Percentiles rank a stretch among this genome's conserved stretches.
phyloP scores from a whole-genome alignment of 176 grass and related monocot genomes.

The Eleusine coracana region DNA sequence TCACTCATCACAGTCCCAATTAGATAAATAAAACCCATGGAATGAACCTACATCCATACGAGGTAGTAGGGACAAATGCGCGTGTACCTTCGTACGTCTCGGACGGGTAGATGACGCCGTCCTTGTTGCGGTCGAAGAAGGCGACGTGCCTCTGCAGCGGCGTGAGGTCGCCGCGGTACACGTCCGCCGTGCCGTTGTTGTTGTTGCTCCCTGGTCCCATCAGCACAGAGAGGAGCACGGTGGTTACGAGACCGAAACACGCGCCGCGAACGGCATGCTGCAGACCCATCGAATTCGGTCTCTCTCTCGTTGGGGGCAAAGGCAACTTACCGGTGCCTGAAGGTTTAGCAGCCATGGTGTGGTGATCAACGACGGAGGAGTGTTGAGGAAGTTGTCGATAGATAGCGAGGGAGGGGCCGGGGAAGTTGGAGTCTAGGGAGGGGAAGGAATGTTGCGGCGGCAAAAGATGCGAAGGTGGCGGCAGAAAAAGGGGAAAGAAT shows the following conservation, averaged over 20 bases:
- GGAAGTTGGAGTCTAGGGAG: background rate
- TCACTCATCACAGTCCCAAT: background rate
- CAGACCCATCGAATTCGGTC: background rate
- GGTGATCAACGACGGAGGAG: background rate
- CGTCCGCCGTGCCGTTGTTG: background rate
- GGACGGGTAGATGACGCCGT: slow-evolving; percentile 62
- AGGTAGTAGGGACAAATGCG: no score
- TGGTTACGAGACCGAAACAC: background rate
- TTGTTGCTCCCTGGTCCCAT: background rate
- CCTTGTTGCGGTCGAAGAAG: slow-evolving; percentile 79
- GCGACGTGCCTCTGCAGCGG: slow-evolving; percentile 74
- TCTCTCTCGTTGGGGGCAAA: no score
- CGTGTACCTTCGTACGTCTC: slow-evolving; percentile 64
- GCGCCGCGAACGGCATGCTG: background rate
- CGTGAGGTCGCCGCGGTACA: slow-evolving; percentile 51
- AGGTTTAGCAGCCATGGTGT: slow-evolving; percentile 38
- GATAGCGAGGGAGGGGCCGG: background rate
- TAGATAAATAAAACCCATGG: no score
- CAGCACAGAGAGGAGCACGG: background rate
- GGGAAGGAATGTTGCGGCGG: background rate
- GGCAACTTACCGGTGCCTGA: background rate
- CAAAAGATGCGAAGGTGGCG: no score
- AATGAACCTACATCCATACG: no score
- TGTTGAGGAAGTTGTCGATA: background rate
- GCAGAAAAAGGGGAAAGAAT: no score